Percentiles rank a stretch among this genome's conserved stretches.
Conservation (phyloP, 1,284 basidiomycete genomes). For the Agaricales sp. region DNA sequence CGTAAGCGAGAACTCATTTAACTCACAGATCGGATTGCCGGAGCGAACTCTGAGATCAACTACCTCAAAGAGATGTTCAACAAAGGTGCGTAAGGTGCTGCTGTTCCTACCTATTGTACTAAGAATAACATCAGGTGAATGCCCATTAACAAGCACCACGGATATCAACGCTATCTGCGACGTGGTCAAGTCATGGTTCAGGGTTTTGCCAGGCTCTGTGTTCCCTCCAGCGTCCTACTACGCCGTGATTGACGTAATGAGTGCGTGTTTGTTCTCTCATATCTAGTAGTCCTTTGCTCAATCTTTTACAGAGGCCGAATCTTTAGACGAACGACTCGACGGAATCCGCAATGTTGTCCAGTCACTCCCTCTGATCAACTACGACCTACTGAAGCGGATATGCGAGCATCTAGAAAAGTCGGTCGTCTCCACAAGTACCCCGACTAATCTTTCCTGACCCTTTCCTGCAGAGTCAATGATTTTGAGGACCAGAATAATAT, state of each 20-base stretch:
- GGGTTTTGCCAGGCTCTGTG: constrained; percentile 66
- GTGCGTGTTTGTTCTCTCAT: constrained; percentile 29
- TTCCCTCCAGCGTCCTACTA: constrained; percentile 64
- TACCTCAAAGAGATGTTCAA: constrained; percentile 65
- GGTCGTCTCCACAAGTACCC: constrained; percentile 14
- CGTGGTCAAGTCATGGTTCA: constrained; percentile 75
- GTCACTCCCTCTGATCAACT: constrained; percentile 57
- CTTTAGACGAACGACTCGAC: constrained; percentile 54
- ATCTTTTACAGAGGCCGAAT: constrained; percentile 42
- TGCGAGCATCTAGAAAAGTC: constrained; percentile 76
- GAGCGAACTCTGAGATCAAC: constrained; percentile 60
- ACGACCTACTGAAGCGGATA: constrained; percentile 64
- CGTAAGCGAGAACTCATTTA: constrained; percentile 2
- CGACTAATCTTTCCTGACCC: constrained; percentile 7
- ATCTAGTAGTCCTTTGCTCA: too few relatives aligned
- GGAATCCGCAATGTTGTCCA: constrained; percentile 59
- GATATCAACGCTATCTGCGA: constrained; percentile 79
- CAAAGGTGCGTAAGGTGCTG: constrained; percentile 31
- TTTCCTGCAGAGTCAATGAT: constrained; percentile 56
- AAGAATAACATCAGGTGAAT: constrained; percentile 32
- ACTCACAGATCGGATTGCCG: constrained; percentile 66
- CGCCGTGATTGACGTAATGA: constrained; percentile 57
- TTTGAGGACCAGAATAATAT: constrained; percentile 81
- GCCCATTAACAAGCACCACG: constrained; percentile 42
- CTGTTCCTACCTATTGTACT: constrained; percentile 2